A percentile compares a stretch with the other conserved stretches of the same genome.
These are phyloP conservation scores for Nasturtium officinale DNA, from an alignment of 345 rosid genomes.

Conservation along the genomic window DNA sequence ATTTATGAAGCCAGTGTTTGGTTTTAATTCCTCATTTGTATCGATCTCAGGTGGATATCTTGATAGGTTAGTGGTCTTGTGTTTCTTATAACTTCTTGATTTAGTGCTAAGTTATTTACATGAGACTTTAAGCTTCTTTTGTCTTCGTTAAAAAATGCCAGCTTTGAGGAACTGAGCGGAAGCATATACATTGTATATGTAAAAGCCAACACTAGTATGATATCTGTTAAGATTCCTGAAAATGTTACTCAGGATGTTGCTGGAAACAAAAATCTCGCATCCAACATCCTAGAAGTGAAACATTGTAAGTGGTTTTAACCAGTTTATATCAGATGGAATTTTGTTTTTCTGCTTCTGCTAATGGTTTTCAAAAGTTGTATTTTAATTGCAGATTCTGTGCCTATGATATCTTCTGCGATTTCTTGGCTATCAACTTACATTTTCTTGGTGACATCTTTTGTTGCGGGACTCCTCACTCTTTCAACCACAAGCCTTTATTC, in stretches of 20 bases:
- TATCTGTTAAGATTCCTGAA: conserved; percentile 69
- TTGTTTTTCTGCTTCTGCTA: background rate
- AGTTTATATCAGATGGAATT: background rate
- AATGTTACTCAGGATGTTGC: conserved; percentile 84
- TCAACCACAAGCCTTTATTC: conserved; percentile 83
- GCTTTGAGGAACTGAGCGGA: conserved; percentile 71
- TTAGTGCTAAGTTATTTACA: background rate
- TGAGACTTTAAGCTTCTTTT: conserved; percentile 3
- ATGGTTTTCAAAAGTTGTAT: conserved; percentile 19
- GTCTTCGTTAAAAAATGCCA: conserved; percentile 39
- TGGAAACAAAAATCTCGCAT: conserved; percentile 77
- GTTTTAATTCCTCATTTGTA: conserved; percentile 75
- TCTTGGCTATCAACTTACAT: conserved; percentile 55
- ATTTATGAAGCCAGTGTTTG: conserved; percentile 82
- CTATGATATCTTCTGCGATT: conserved; percentile 55
- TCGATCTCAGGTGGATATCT: conserved; percentile 77
- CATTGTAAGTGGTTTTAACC: conserved; percentile 59
- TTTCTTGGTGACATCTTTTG: conserved; percentile 59
- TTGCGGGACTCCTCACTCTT: conserved; percentile 73
- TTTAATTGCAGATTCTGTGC: conserved; percentile 62
- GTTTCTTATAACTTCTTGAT: background rate
- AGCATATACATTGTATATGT: conserved; percentile 66
- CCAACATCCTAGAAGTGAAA: conserved; percentile 72
- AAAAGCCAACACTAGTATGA: conserved; percentile 50
- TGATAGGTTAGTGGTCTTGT: conserved; percentile 60